Evolutionary conservation across 2,329 filamentous ascomycete genomes (phyloP), one percentile per base, ranked within the genome.

Genomic region (Botryotinia globosa): DNA sequence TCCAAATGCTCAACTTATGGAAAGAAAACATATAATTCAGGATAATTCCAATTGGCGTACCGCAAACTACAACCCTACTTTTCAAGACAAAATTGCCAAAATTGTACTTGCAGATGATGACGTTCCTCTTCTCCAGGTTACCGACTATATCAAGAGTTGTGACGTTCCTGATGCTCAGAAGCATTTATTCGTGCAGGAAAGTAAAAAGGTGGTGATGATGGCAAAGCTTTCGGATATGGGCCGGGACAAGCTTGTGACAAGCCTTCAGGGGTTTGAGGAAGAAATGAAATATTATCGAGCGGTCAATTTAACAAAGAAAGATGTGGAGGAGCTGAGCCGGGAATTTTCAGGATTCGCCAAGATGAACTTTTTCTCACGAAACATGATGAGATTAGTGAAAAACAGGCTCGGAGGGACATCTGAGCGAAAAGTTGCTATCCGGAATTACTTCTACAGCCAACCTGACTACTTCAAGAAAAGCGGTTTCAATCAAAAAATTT

Each of bases 311-410:
- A 37, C 32, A 20, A 37, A 37, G 29, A 22, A 6, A 22, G 56
- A 37, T 32, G 56, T 58, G 18, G 29, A 22, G n/a, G 16, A 34
- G 29, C 56, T 12, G 9, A 59, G 32, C 56, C 20, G 9, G 8
- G 1, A 34, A 1, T 34, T 59, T 1, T 9, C 20, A 37, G 9
- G 25, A 37, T 20, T 22, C 5, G 56, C 20, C 16, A 34, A 37
- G 12, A 25, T 10, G 29, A 5, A 0, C 32, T 12, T 2, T 37
- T 1, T 7, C 0, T 6, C 29, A 25, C 3, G 20, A 34, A 12
- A 1, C 22, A 0, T 1, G 29, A 12, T 59, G 56, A 22, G 3
- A 25, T 1, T 3, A 32, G 29, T 59, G 56, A 3, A 32, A 32
- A 0, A 25, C 37, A 37, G 32, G 56, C 56, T 59, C 32, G 0